Percentiles rank a stretch among this genome's conserved stretches.
phyloP scores from a whole-genome alignment of 116 monocot species.

The Papilionanthe hybrid region DNA sequence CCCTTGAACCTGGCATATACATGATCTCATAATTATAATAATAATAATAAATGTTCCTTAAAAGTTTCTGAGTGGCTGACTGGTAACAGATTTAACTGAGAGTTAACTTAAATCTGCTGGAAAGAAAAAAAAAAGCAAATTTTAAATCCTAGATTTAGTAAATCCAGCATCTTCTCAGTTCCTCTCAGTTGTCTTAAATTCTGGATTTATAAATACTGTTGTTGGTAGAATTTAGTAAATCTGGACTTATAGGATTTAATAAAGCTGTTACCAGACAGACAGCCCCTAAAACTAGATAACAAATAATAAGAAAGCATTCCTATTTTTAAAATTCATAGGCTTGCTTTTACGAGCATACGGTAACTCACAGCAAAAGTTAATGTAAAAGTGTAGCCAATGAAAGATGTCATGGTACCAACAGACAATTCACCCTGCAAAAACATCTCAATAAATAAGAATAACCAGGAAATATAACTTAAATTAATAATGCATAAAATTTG shows the following conservation, averaged over 20 bases:
- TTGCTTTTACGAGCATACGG: neutral
- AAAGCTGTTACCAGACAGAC: no score
- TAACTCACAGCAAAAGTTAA: conserved; percentile 91
- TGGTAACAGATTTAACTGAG: no score
- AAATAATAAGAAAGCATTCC: neutral
- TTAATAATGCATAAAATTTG: neutral
- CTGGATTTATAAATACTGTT: no score
- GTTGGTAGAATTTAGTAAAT: no score
- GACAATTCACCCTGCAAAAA: conserved; percentile 79
- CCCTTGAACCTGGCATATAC: conserved; percentile 81
- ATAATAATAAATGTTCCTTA: no score
- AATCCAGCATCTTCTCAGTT: no score
- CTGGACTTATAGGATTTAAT: no score
- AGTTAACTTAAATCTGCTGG: no score
- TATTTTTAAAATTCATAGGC: neutral
- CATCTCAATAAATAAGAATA: neutral
- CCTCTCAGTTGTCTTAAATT: no score
- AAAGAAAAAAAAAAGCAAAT: no score
- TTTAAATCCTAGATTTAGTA: no score
- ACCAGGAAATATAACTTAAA: neutral
- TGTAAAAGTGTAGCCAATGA: conserved; percentile 97
- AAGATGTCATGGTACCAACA: conserved; percentile 90
- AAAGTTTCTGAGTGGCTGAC: neutral
- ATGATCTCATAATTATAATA: neutral
- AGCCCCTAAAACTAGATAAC: neutral